Evolutionary conservation across 2,329 filamentous ascomycete species (phyloP).

Genomic region (Alternaria sp.): DNA sequence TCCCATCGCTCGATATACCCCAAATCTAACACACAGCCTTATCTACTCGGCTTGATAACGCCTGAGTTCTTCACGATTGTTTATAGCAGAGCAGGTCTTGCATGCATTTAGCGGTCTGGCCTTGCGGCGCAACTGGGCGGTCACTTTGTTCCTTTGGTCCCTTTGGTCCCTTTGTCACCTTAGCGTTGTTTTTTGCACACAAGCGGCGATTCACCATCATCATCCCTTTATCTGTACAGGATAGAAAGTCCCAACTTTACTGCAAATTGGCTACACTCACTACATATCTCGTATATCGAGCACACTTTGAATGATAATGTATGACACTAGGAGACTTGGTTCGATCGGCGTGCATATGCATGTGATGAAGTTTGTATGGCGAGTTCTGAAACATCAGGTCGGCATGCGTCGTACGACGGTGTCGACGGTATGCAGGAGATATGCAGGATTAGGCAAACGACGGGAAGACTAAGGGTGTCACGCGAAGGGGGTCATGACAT

Average conservation of each 20-base stretch:
- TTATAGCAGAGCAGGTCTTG: conserved; percentile 1
- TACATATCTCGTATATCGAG: conserved; percentile 6
- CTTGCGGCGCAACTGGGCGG: not conserved
- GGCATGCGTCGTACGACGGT: not conserved
- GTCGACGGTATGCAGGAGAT: not conserved
- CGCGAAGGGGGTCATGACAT: conserved; percentile 4
- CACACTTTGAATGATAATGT: conserved; percentile 11
- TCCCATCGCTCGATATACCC: not conserved
- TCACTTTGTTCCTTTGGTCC: not conserved
- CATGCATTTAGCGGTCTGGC: conserved; percentile 2
- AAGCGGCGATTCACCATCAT: not conserved
- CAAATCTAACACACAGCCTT: not conserved
- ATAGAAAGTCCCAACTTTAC: conserved; percentile 1
- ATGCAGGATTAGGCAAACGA: not conserved
- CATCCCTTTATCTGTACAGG: not conserved
- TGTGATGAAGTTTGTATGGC: not conserved
- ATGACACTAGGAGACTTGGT: not conserved
- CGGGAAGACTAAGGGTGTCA: not conserved
- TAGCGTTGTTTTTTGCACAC: not conserved
- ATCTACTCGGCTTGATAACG: not conserved
- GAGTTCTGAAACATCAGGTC: not conserved
- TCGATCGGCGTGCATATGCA: not conserved
- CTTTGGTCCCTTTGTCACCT: not conserved
- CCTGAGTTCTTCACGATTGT: conserved; percentile 2
- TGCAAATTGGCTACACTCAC: conserved; percentile 8